Evolutionary conservation across 2,329 filamentous ascomycete species (phyloP).

Genomic region (Magnaporthiopsis incrustans): DNA sequence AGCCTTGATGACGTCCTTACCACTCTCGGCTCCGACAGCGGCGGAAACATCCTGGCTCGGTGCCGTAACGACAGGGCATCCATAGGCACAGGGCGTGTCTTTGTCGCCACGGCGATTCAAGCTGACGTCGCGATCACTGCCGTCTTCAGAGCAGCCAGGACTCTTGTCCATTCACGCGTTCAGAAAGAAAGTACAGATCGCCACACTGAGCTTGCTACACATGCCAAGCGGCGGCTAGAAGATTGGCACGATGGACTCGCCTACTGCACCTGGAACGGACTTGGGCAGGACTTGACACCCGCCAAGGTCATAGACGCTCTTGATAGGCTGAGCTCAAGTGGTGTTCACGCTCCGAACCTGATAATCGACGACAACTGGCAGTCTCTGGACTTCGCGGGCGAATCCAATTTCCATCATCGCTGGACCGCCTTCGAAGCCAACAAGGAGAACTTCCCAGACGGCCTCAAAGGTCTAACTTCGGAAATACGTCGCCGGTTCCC

Average conservation of each 20-base stretch:
- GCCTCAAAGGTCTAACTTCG: slow-evolving; percentile 62
- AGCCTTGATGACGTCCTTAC: slow-evolving; percentile 50
- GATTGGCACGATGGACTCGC: slow-evolving; percentile 6
- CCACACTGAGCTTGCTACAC: neutral
- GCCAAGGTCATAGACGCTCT: slow-evolving; percentile 72
- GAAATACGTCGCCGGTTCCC: slow-evolving; percentile 63
- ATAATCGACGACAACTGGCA: slow-evolving; percentile 99
- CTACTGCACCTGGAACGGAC: slow-evolving; percentile 74
- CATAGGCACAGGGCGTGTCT: neutral
- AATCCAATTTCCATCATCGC: slow-evolving; percentile 47
- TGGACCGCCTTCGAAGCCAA: slow-evolving; percentile 88
- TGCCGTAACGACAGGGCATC: neutral
- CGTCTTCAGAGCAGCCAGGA: neutral
- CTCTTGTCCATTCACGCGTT: neutral
- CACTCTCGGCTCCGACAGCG: neutral
- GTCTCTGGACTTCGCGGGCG: slow-evolving; percentile 49
- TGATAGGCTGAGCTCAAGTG: slow-evolving; percentile 58
- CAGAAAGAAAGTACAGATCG: neutral
- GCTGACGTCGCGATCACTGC: neutral
- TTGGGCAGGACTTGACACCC: slow-evolving; percentile 77
- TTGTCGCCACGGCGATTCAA: neutral
- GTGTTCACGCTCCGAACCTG: slow-evolving; percentile 72
- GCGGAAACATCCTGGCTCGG: neutral
- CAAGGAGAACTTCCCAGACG: slow-evolving; percentile 66
- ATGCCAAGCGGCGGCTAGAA: neutral